phyloP scores from a whole-genome alignment of 345 rosid species.

The Turritis glabra region DNA sequence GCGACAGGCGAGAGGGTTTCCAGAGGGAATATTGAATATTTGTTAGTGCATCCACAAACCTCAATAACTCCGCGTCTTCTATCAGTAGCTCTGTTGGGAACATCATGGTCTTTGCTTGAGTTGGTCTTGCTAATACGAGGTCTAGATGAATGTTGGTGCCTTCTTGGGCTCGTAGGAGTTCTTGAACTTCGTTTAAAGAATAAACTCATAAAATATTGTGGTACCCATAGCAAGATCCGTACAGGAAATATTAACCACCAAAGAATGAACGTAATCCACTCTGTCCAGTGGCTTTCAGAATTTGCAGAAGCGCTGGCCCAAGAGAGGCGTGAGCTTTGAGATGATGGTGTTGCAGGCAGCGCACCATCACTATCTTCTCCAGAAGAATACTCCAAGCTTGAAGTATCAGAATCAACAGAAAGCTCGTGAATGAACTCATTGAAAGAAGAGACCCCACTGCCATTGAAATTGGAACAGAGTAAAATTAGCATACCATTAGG shows the following conservation, averaged over 20 bases:
- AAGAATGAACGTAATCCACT: constrained; percentile 54
- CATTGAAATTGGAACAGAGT: constrained; percentile 13
- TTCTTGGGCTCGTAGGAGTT: constrained; percentile 40
- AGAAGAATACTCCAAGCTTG: constrained; percentile 73
- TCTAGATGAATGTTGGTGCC: constrained; percentile 44
- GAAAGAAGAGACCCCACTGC: constrained; percentile 95
- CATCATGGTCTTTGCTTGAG: constrained; percentile 60
- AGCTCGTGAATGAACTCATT: constrained; percentile 88
- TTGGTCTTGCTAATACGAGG: constrained; percentile 46
- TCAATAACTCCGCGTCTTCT: constrained; percentile 96
- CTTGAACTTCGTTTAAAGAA: constrained; percentile 42
- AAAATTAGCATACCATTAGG: not conserved
- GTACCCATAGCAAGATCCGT: constrained; percentile 58
- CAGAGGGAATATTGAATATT: not conserved
- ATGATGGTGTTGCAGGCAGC: constrained; percentile 66
- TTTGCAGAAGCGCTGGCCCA: constrained; percentile 48
- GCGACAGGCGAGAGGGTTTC: not conserved
- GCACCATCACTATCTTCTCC: constrained; percentile 75
- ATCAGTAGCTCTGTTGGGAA: constrained; percentile 75
- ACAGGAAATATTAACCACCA: constrained; percentile 72
- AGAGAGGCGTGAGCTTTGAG: constrained; percentile 71
- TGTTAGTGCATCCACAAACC: constrained; percentile 48
- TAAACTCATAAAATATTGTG: constrained; percentile 44
- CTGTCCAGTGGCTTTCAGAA: constrained; percentile 45
- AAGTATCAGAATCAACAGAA: constrained; percentile 74